Conservation (phyloP, 2,329 filamentous ascomycete species). For the Chaetomium globosum region DNA sequence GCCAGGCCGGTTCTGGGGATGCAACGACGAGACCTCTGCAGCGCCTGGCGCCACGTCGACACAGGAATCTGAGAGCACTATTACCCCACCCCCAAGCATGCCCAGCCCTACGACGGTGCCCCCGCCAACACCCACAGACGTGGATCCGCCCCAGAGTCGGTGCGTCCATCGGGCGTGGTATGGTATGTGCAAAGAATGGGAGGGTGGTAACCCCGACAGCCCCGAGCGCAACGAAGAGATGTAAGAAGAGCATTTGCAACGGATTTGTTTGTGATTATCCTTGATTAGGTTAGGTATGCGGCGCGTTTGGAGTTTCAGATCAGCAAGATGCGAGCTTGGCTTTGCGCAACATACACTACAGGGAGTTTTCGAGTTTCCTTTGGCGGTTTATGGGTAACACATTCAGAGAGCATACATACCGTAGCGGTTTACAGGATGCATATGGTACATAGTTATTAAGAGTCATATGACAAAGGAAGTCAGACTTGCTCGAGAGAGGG, state of each 20-base stretch:
- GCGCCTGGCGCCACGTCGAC: conserved; percentile 32
- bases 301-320: conserved; percentile 22
- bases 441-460: neutral
- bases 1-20: conserved; percentile 62
- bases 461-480: neutral
- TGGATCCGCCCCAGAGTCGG: conserved; percentile 20
- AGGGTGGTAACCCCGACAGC: conserved; percentile 11
- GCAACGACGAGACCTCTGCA: conserved; percentile 47
- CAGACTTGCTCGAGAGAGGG: neutral
- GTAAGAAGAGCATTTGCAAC: conserved; percentile 26
- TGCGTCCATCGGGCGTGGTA: conserved; percentile 34
- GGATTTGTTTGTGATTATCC: conserved; percentile 10
- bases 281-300: conserved; percentile 17
- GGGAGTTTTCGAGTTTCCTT: neutral
- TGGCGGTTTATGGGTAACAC: neutral
- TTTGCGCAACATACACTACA: conserved; percentile 17
- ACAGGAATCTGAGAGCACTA: conserved; percentile 29
- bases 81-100: conserved; percentile 37
- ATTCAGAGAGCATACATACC: neutral
- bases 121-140: conserved; percentile 34
- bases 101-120: conserved; percentile 40
- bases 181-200: conserved; percentile 35
- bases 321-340: neutral
- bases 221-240: conserved; percentile 30
- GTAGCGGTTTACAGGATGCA: conserved; percentile 1